A percentile compares a stretch with the other conserved stretches of the same genome.
These are phyloP conservation scores for Orbilia ellipsospora DNA, from an alignment of 2,329 filamentous ascomycete species.

Conservation along the genomic window DNA sequence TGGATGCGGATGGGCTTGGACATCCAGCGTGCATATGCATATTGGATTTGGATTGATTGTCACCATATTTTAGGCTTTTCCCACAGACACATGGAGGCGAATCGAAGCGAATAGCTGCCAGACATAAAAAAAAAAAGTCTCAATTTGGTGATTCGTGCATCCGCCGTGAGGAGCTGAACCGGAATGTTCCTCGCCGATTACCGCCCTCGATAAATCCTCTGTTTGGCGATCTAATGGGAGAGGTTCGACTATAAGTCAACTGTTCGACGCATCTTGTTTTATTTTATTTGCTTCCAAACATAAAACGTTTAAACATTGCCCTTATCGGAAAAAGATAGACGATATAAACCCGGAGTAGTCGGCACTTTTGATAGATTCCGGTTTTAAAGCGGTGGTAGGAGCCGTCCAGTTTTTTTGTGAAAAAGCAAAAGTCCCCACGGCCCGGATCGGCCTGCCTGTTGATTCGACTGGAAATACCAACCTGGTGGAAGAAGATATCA, in stretches of 20 bases:
- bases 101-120: constrained; percentile 35
- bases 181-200: constrained; percentile 44
- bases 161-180: constrained; percentile 40
- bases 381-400: constrained; percentile 25
- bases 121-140: constrained; percentile 33
- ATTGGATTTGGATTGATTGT: constrained; percentile 28
- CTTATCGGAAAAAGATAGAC: constrained; percentile 25
- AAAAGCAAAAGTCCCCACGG: constrained; percentile 48
- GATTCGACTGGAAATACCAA: constrained; percentile 34
- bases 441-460: constrained; percentile 46
- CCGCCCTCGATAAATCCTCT: constrained; percentile 28
- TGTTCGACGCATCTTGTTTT: constrained; percentile 29
- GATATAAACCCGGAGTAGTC: constrained; percentile 31
- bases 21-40: constrained; percentile 51
- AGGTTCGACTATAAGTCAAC: constrained; percentile 48
- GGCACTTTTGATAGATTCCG: constrained; percentile 40
- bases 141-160: constrained; percentile 38
- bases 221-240: constrained; percentile 41
- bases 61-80: constrained; percentile 34
- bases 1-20: constrained; percentile 20
- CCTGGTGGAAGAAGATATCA: constrained; percentile 26
- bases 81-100: constrained; percentile 34
- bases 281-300: constrained; percentile 16
- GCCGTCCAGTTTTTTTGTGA: constrained; percentile 17
- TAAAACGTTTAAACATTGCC: constrained; percentile 12